Evolutionary conservation across 345 rosid genomes (phyloP).

Genomic region (Salix arbutifolia): DNA sequence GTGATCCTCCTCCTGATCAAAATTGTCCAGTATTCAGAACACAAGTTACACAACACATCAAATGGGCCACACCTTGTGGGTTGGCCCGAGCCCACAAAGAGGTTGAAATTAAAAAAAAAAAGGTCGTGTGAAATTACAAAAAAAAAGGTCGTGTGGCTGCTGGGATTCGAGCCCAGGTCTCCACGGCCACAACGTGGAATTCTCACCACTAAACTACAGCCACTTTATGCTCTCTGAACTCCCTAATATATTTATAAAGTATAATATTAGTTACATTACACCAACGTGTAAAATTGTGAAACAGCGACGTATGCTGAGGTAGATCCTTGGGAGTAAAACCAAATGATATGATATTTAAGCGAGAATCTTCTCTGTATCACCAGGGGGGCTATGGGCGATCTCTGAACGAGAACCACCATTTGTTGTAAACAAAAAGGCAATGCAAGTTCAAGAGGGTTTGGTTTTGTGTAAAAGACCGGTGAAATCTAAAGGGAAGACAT

Average conservation of each 20-base stretch:
- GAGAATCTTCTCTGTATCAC: not conserved
- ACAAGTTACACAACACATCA: not conserved
- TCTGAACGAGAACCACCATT: not conserved
- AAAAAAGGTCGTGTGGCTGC: slow-evolving; percentile 47
- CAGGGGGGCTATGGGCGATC: not conserved
- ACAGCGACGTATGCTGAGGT: not conserved
- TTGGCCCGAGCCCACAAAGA: not conserved
- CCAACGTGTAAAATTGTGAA: not conserved
- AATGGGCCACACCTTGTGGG: not conserved
- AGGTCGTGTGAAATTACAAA: slow-evolving; percentile 19
- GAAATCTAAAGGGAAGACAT: not conserved
- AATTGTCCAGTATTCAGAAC: not conserved
- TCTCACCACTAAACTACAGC: slow-evolving; percentile 73
- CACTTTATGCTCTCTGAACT: not conserved
- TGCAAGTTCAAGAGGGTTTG: not conserved
- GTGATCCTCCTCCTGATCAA: not conserved
- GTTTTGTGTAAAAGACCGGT: not conserved
- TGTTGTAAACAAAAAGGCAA: not conserved
- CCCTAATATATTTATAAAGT: fast-evolving
- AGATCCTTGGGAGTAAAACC: not conserved
- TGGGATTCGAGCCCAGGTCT: slow-evolving; percentile 93
- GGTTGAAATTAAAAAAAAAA: not conserved
- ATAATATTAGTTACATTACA: not conserved
- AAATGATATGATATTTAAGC: not conserved
- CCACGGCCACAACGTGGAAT: slow-evolving; percentile 76